Evolutionary conservation across 148 eudicot genomes (phyloP).

Genomic region (Spergularia marina): DNA sequence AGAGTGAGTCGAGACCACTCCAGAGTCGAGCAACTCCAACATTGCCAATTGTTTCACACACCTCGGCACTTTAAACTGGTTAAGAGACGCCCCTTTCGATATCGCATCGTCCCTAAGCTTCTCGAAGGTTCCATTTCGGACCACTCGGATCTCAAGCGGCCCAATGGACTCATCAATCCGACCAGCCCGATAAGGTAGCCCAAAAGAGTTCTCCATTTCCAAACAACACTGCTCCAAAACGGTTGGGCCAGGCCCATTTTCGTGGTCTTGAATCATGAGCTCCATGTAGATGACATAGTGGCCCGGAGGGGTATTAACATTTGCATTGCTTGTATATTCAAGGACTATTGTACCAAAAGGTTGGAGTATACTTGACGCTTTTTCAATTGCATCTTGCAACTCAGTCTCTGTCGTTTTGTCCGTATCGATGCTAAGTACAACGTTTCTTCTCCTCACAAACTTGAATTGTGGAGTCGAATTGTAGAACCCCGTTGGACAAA

Average conservation of each 20-base stretch:
- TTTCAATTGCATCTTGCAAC: conserved; percentile 38
- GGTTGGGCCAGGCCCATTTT: conserved; percentile 8
- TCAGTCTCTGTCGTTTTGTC: conserved; percentile 54
- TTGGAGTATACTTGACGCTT: conserved; percentile 24
- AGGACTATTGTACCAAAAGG: conserved; percentile 19
- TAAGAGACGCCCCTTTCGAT: conserved; percentile 41
- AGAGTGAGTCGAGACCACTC: conserved; percentile 39
- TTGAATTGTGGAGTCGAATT: conserved; percentile 69
- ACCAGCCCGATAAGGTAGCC: conserved; percentile 37
- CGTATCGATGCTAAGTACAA: conserved; percentile 44
- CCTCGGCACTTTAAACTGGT: conserved; percentile 50
- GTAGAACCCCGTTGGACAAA: conserved; percentile 51
- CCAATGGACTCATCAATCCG: conserved; percentile 45
- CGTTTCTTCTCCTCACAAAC: conserved; percentile 52
- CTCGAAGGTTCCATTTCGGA: conserved; percentile 43
- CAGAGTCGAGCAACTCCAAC: conserved; percentile 36
- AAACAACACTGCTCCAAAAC: conserved; percentile 35
- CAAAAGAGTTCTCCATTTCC: conserved; percentile 43
- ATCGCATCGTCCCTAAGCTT: conserved; percentile 46
- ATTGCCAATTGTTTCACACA: conserved; percentile 39
- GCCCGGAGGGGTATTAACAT: conserved; percentile 39
- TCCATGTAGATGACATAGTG: conserved; percentile 57
- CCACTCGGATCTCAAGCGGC: conserved; percentile 46
- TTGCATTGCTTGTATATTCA: conserved; percentile 48
- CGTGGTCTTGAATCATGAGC: conserved; percentile 22